These are phyloP conservation scores for Sugiyamaella qingdaonensis DNA, from an alignment of 805 yeast genomes.

Conservation along the genomic window DNA sequence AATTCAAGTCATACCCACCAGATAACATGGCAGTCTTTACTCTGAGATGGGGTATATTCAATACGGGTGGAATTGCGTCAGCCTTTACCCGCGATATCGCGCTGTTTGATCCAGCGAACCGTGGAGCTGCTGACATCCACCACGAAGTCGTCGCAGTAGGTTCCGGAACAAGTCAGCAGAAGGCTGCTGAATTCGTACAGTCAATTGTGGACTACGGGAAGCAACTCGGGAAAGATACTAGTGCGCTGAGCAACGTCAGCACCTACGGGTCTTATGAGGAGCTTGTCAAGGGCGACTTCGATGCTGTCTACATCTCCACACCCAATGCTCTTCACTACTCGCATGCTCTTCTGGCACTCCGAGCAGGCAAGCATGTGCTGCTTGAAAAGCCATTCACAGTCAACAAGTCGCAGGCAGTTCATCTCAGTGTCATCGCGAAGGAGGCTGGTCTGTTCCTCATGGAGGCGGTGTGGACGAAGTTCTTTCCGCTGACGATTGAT, in stretches of 20 bases:
- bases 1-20: background rate
- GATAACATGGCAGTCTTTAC: slow-evolving; percentile 18
- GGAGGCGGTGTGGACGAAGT: slow-evolving; percentile 47
- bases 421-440: slow-evolving; percentile 42
- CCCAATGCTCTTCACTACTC: slow-evolving; percentile 52
- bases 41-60: slow-evolving; percentile 27
- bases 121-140: slow-evolving; percentile 25
- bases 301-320: slow-evolving; percentile 51
- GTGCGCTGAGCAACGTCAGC: slow-evolving; percentile 7
- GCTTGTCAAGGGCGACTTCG: slow-evolving; percentile 40
- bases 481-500: slow-evolving; percentile 42
- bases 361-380: slow-evolving; percentile 46
- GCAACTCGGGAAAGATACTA: slow-evolving; percentile 3
- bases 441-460: slow-evolving; percentile 43
- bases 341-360: slow-evolving; percentile 41
- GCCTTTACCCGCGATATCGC: slow-evolving; percentile 26
- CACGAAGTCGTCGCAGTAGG: slow-evolving; percentile 29
- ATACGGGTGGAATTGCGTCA: slow-evolving; percentile 30
- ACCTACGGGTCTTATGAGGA: slow-evolving; percentile 38
- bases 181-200: slow-evolving; percentile 25
- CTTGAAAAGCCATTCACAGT: slow-evolving; percentile 55
- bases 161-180: slow-evolving; percentile 25
- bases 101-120: slow-evolving; percentile 18
- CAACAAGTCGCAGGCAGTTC: slow-evolving; percentile 42
- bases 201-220: background rate